Conservation (phyloP, 2,329 filamentous ascomycete genomes). For the Helotiales sp. region DNA sequence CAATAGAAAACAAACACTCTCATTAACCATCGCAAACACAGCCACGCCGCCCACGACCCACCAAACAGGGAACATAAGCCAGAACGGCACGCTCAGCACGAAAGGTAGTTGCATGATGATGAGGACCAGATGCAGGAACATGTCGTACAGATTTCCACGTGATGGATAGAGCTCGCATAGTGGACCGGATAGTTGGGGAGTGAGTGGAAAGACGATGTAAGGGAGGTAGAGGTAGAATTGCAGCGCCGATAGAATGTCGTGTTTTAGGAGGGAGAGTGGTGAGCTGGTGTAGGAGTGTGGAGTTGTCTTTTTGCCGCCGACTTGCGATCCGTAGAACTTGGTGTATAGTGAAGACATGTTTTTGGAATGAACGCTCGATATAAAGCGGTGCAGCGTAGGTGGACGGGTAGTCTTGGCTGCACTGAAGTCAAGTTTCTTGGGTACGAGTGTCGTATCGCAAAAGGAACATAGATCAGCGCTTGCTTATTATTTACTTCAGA, state of each 20-base stretch:
- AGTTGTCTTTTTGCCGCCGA: constrained; percentile 61
- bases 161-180: constrained; percentile 70
- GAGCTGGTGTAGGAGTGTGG: constrained; percentile 63
- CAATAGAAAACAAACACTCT: constrained; percentile 55
- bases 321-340: constrained; percentile 62
- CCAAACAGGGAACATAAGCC: constrained; percentile 56
- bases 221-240: constrained; percentile 51
- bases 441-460: background rate
- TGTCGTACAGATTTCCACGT: constrained; percentile 58
- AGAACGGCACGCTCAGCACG: constrained; percentile 60
- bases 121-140: constrained; percentile 64
- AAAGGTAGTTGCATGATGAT: constrained; percentile 64
- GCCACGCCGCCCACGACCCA: constrained; percentile 47
- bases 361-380: no score
- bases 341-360: constrained; percentile 41
- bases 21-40: constrained; percentile 56
- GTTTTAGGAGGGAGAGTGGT: constrained; percentile 46
- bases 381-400: background rate
- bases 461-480: background rate
- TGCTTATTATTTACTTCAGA: background rate
- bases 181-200: constrained; percentile 55
- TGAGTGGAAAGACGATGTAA: constrained; percentile 63
- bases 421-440: background rate
- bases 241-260: constrained; percentile 48
- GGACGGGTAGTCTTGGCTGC: background rate